Evolutionary conservation across 2,329 filamentous ascomycete species (phyloP), one percentile per base, ranked within the genome.

Genomic region (Trichoderma endophyticum): DNA sequence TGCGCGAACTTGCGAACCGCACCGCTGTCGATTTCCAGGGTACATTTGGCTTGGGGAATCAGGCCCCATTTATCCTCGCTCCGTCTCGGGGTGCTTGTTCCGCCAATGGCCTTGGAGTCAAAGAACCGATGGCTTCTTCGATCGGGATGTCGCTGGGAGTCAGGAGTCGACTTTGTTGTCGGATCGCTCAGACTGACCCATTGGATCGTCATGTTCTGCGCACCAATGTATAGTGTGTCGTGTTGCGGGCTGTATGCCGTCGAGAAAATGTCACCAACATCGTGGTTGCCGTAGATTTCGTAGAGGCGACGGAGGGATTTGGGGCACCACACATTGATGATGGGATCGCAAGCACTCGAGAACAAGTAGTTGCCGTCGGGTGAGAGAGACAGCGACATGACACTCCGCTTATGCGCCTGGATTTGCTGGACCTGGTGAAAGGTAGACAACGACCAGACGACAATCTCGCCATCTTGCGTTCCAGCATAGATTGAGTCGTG

Each of bases 261-360:
- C 76, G 94, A 97, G 80, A 98, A 98, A 72, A 99, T 90, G 83
- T 99, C 96, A 73, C 96, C 96, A 54, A 97, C 93, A 77, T 98
- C 96, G 81, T 97, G 95, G 63, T 91, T 92, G 74, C 94, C 97
- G 84, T 97, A 97, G 73, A 98, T 93, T 74, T 96, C 94, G 83
- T 95, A 96, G 1, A 96, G 86, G 32, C 92, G 90, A 71, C 87
- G 88, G 80, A 97, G 90, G 6, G 90, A 91, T 57, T 85, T 86
- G 2, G 95, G 93, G 77, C 90, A 92, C 96, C 96, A 99, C 56
- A 97, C 93, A 80, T 97, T 98, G 79, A 98, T 91, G 72, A 98
- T 92, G 2, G 95, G 93, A 79, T 99, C 96, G 75, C 94, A 95
- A 11, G 94, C 95, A 77, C 93, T 97, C 12, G 95, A 98, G 81